Evolutionary conservation across 1,284 basidiomycete genomes (phyloP), one percentile per base, ranked within the genome.

Genomic region (Pulveroboletus sp.): DNA sequence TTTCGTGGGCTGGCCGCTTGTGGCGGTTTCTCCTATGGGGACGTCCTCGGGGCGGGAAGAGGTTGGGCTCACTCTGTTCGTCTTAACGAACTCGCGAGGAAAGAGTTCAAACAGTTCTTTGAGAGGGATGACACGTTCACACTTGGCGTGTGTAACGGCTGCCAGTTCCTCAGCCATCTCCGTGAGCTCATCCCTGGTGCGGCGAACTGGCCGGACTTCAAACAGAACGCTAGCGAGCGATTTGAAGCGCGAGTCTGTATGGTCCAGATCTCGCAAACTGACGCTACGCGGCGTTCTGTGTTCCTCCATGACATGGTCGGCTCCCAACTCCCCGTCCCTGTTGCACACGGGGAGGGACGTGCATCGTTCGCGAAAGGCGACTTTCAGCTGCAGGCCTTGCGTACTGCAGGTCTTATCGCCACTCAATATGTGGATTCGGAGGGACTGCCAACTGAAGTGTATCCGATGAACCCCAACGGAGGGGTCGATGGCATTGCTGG

Each of bases 21-120:
- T 68, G 96, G 96, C 57, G 96, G 96, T 8, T 99, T 99, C 81
- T 98, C 96, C 14, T 99, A 98, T 70, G 97, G 96, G 52, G 96
- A 99, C 74, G 96, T 99, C 15, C 84, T 99, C 12, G 96, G 97
- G 36, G 96, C 97, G 7, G 97, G 96, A 17, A 95, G 91, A 69
- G 97, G 97, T 35, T 99, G 97, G 97, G 96, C 96, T 8, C 89
- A 96, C 71, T 95, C 94, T 18, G 89, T 95, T 28, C 81, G 97
- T 29, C 83, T 97, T 47, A 90, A 98, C 74, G 76, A 81, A 29
- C 78, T 73, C 3, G 92, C 93, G 3, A 81, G 91, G 29, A 75
- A 72, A 31, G 89, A 95, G 70, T 98, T 99, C 72, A 70, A 77
- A 12, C 74, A 73, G 15, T 99, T 98, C 82, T 97, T 98, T 78